Conservation (phyloP, 202 grass and related monocot species). For the Saccharum hybrid region DNA sequence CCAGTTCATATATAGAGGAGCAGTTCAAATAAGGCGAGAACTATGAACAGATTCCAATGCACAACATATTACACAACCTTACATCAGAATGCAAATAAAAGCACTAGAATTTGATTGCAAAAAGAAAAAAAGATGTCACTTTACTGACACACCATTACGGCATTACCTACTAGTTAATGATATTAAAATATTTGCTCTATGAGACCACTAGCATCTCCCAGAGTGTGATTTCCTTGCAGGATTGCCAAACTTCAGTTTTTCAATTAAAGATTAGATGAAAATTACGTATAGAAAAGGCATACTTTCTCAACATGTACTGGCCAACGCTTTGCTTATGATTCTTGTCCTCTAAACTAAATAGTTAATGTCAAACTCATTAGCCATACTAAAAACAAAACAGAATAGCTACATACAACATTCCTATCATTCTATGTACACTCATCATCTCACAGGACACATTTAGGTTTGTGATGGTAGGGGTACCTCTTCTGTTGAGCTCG, state of each 20-base stretch:
- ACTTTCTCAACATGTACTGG: background rate
- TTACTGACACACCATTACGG: background rate
- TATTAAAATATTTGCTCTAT: background rate
- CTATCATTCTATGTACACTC: background rate
- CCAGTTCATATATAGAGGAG: background rate
- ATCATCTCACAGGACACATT: background rate
- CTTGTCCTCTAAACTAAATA: constrained; percentile 25
- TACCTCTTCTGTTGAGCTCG: constrained; percentile 66
- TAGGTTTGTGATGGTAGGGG: constrained; percentile 22
- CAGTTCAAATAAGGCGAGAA: background rate
- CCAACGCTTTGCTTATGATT: constrained; percentile 14
- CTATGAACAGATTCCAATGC: background rate
- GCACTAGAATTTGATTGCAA: background rate
- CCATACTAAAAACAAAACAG: background rate
- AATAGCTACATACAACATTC: constrained; percentile 11
- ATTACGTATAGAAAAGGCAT: background rate
- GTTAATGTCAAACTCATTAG: background rate
- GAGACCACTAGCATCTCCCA: background rate
- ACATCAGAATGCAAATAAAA: constrained; percentile 4
- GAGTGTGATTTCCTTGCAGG: constrained; percentile 12
- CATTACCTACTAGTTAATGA: background rate
- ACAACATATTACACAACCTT: background rate
- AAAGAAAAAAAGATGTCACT: background rate
- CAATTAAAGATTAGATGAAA: constrained; percentile 29
- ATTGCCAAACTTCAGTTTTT: constrained; percentile 34